phyloP scores from a whole-genome alignment of 1,139 yeast species.

The Diutina siamensis region DNA sequence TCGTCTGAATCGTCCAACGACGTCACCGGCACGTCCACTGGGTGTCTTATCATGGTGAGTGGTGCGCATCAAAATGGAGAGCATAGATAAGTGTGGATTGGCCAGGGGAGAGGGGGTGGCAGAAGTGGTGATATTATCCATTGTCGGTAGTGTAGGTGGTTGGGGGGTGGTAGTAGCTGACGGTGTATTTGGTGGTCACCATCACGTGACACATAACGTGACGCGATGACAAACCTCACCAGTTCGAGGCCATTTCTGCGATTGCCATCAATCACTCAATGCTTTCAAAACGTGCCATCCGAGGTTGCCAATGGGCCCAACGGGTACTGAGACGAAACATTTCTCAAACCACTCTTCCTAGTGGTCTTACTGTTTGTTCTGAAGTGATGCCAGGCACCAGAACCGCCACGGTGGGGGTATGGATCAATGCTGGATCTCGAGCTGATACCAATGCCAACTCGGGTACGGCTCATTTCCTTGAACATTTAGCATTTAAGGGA shows the following conservation, averaged over 20 bases:
- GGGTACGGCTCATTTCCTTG: constrained; percentile 96
- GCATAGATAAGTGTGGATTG: too few relatives aligned
- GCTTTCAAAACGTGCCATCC: too few relatives aligned
- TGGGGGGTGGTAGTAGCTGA: too few relatives aligned
- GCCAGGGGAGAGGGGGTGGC: too few relatives aligned
- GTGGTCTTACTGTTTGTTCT: constrained; percentile 91
- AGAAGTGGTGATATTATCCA: too few relatives aligned
- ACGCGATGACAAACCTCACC: too few relatives aligned
- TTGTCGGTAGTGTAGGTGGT: too few relatives aligned
- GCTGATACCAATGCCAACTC: constrained; percentile 79
- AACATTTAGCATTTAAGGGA: constrained; percentile 91
- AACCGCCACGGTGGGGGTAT: constrained; percentile 95
- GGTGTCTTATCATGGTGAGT: constrained; percentile 14
- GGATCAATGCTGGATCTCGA: constrained; percentile 97
- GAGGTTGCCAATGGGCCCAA: too few relatives aligned
- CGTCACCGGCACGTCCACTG: constrained; percentile 46
- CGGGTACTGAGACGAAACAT: background rate
- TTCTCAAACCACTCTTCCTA: constrained; percentile 45
- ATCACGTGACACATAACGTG: background rate
- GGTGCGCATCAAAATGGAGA: background rate
- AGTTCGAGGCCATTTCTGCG: too few relatives aligned
- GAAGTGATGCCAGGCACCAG: constrained; percentile 79
- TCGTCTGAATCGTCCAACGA: constrained; percentile 46
- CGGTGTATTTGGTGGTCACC: too few relatives aligned
- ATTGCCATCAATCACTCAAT: too few relatives aligned